Conservation (phyloP, 2,329 filamentous ascomycete species). For the Diaporthe batatas region DNA sequence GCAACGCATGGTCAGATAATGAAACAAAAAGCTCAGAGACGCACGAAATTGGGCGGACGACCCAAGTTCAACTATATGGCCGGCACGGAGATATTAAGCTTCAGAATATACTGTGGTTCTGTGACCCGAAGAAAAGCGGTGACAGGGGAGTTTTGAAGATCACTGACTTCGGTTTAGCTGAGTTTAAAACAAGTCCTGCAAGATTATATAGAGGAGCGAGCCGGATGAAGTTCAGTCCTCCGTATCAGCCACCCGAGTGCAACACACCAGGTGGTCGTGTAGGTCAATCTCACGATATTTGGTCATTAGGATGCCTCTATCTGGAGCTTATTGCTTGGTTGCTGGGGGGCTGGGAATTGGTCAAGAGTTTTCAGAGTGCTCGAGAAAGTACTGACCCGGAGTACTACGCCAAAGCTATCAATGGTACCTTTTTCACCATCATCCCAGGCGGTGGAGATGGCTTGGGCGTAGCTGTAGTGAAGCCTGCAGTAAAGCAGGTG, state of each 20-base stretch:
- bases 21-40: not conserved
- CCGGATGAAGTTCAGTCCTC: not conserved
- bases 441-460: not conserved
- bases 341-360: slow-evolving; percentile 11
- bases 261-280: not conserved
- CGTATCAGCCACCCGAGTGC: slow-evolving; percentile 17
- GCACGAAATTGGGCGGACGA: not conserved
- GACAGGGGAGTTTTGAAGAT: slow-evolving; percentile 25
- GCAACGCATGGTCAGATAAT: not conserved
- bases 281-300: slow-evolving; percentile 23
- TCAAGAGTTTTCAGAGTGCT: not conserved
- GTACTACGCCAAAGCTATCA: not conserved
- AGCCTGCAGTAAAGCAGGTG: not conserved
- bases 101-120: slow-evolving; percentile 28
- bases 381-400: not conserved
- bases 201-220: not conserved
- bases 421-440: slow-evolving; percentile 2
- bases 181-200: slow-evolving; percentile 1
- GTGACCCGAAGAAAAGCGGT: not conserved
- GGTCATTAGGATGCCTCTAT: slow-evolving; percentile 30
- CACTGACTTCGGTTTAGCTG: slow-evolving; percentile 29
- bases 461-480: not conserved
- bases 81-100: slow-evolving; percentile 35
- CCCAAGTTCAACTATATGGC: not conserved
- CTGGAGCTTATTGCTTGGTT: slow-evolving; percentile 34